These are phyloP conservation scores for Atkinsonella texensis DNA, from an alignment of 2,329 filamentous ascomycete species.

Conservation along the genomic window DNA sequence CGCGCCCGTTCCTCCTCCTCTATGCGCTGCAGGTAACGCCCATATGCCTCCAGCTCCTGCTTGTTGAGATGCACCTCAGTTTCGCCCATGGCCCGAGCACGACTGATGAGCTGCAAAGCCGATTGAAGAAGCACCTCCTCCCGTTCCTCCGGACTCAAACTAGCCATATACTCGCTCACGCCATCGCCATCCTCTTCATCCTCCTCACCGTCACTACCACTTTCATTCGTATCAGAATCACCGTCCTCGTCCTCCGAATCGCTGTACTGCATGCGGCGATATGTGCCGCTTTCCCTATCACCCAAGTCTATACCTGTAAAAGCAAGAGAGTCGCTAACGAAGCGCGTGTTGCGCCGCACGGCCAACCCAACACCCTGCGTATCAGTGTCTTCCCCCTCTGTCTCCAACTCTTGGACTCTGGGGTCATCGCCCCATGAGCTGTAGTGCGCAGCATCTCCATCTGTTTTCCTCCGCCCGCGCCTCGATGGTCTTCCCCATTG, in stretches of 20 bases:
- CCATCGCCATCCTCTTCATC: slow-evolving; percentile 26
- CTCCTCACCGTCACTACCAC: slow-evolving; percentile 20
- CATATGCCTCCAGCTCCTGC: slow-evolving; percentile 70
- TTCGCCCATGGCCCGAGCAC: slow-evolving; percentile 64
- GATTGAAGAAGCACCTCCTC: slow-evolving; percentile 68
- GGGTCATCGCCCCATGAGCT: slow-evolving; percentile 22
- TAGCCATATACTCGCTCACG: slow-evolving; percentile 31
- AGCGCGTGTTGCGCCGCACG: slow-evolving; percentile 33
- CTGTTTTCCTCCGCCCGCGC: slow-evolving; percentile 58
- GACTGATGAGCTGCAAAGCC: slow-evolving; percentile 68
- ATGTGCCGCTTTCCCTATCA: slow-evolving; percentile 23
- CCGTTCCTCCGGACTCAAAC: slow-evolving; percentile 46
- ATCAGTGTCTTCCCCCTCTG: slow-evolving; percentile 44
- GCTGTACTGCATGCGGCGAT: slow-evolving; percentile 25
- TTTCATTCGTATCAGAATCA: slow-evolving; percentile 19
- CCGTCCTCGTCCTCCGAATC: slow-evolving; percentile 19
- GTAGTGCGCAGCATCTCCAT: slow-evolving; percentile 31
- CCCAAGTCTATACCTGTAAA: slow-evolving; percentile 50
- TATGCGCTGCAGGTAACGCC: slow-evolving; percentile 52
- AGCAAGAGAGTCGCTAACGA: slow-evolving; percentile 47
- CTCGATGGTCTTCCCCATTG: slow-evolving; percentile 99
- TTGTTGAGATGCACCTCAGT: slow-evolving; percentile 68
- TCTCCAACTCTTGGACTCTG: slow-evolving; percentile 56
- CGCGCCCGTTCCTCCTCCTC: slow-evolving; percentile 50
- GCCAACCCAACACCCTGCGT: slow-evolving; percentile 41